A percentile compares a stretch with the other conserved stretches of the same genome.
phyloP scores from a whole-genome alignment of 2,329 filamentous ascomycete genomes.

The Bipolaris victoriae region DNA sequence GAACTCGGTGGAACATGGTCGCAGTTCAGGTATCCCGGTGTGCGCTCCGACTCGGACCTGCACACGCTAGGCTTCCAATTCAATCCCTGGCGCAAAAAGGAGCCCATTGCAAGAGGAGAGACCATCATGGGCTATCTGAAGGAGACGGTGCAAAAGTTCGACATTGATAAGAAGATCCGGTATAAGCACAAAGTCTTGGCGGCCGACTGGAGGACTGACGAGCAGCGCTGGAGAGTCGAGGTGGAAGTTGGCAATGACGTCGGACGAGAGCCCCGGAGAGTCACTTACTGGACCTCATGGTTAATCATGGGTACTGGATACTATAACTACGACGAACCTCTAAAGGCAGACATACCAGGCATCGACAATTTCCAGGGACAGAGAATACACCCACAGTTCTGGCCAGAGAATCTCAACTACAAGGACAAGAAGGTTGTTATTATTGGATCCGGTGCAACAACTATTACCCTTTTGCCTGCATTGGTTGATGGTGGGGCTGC shows the following conservation, averaged over 20 bases:
- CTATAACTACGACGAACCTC: slow-evolving; percentile 72
- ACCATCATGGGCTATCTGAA: slow-evolving; percentile 54
- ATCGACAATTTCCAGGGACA: slow-evolving; percentile 69
- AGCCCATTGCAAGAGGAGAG: slow-evolving; percentile 54
- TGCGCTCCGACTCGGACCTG: slow-evolving; percentile 60
- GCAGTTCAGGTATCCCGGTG: slow-evolving; percentile 76
- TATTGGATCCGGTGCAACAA: slow-evolving; percentile 80
- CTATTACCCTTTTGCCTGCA: slow-evolving; percentile 75
- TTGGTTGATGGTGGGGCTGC: slow-evolving; percentile 67
- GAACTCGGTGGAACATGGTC: slow-evolving; percentile 79
- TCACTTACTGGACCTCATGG: slow-evolving; percentile 54
- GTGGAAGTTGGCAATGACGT: slow-evolving; percentile 32
- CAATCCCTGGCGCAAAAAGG: slow-evolving; percentile 67
- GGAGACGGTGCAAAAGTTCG: slow-evolving; percentile 52
- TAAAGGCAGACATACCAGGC: slow-evolving; percentile 68
- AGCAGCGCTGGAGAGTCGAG: slow-evolving; percentile 56
- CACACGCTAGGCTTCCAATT: slow-evolving; percentile 67
- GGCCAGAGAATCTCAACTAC: slow-evolving; percentile 73
- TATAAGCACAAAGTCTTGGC: slow-evolving; percentile 51
- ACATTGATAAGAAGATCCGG: slow-evolving; percentile 55
- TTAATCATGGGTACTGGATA: slow-evolving; percentile 71
- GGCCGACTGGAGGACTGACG: slow-evolving; percentile 54
- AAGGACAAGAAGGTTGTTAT: slow-evolving; percentile 71
- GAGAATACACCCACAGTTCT: slow-evolving; percentile 75
- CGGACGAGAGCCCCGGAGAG: slow-evolving; percentile 40